phyloP scores from a whole-genome alignment of 2,329 filamentous ascomycete species.

The Cladophialophora yegresii region DNA sequence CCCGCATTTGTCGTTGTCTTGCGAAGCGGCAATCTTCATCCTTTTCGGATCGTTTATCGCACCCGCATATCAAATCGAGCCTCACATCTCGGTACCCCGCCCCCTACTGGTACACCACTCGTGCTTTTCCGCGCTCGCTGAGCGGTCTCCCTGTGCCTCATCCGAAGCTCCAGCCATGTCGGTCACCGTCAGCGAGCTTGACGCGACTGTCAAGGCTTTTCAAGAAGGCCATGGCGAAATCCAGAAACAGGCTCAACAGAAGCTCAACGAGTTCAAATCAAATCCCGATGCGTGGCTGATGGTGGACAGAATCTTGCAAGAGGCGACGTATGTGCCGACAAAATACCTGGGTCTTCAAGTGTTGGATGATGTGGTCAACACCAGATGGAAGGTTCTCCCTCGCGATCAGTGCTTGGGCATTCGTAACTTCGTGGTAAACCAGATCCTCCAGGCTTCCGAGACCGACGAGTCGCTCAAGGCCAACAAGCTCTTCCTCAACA shows the following conservation, averaged over 20 bases:
- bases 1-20: background rate
- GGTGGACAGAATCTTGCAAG: constrained; percentile 93
- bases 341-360: constrained; percentile 98
- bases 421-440: constrained; percentile 97
- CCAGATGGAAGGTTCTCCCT: constrained; percentile 96
- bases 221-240: constrained; percentile 95
- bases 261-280: constrained; percentile 80
- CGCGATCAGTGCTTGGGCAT: constrained; percentile 97
- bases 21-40: constrained; percentile 8
- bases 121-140: constrained; percentile 29
- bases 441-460: constrained; percentile 91
- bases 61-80: constrained; percentile 22
- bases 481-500: constrained; percentile 91
- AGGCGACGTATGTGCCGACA: constrained; percentile 90
- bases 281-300: constrained; percentile 97
- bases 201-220: constrained; percentile 93
- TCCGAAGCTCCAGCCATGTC: constrained; percentile 53
- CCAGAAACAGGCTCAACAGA: constrained; percentile 39
- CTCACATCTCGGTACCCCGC: constrained; percentile 20
- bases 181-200: constrained; percentile 86
- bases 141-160: constrained; percentile 21
- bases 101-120: constrained; percentile 29
- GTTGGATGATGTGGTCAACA: constrained; percentile 97
- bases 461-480: constrained; percentile 83
- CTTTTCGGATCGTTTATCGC: constrained; percentile 20